phyloP scores from a whole-genome alignment of 441 rosid species.

The Sinapis alba region DNA sequence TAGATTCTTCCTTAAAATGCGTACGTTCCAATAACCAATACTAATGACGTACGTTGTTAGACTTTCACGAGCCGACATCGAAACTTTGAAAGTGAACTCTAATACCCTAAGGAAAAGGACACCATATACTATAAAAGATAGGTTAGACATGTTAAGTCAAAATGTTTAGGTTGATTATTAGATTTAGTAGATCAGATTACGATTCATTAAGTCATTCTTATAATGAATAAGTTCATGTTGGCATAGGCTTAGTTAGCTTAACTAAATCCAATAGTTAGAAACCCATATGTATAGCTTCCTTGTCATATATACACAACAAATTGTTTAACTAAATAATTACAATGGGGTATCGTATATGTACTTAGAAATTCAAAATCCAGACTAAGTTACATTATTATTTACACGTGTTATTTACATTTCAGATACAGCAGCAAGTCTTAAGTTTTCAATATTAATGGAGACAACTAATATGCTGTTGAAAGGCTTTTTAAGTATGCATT shows the following conservation, averaged over 20 bases:
- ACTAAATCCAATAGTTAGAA: constrained; percentile 23
- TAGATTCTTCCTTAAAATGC: constrained; percentile 35
- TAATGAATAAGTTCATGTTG: constrained; percentile 14
- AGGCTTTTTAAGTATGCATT: too few species aligned
- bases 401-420: background rate
- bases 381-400: background rate
- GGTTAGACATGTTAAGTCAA: constrained; percentile 31
- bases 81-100: constrained; percentile 31
- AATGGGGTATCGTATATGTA: background rate
- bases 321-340: background rate
- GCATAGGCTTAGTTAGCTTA: constrained; percentile 31
- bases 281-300: constrained; percentile 27
- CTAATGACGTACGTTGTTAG: constrained; percentile 29
- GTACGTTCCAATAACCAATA: constrained; percentile 26
- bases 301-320: background rate
- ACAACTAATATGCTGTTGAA: background rate
- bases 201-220: constrained; percentile 22
- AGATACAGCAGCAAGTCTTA: background rate
- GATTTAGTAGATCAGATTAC: constrained; percentile 29
- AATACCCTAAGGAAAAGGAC: constrained; percentile 20
- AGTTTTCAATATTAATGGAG: background rate
- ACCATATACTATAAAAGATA: background rate
- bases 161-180: constrained; percentile 15
- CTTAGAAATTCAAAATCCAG: background rate
- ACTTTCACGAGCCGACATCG: constrained; percentile 32